Percentiles rank a stretch among this genome's conserved stretches.
Conservation (phyloP, 140 eudicot genomes). For the Stevia rebaudiana region DNA sequence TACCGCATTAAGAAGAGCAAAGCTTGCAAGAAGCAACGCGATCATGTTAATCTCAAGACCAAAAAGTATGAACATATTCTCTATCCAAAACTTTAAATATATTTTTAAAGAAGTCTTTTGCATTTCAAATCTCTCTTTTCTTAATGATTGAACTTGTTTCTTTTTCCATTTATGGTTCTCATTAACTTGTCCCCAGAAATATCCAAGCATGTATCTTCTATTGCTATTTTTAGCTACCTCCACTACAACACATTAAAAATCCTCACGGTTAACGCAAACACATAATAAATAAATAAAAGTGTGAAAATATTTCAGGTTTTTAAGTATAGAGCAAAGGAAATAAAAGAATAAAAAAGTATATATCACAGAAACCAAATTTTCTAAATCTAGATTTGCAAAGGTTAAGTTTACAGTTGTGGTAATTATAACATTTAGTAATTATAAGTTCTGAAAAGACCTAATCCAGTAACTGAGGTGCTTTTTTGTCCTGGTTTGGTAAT, state of each 20-base stretch:
- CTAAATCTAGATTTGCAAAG: background rate
- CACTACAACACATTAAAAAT: conserved; percentile 1
- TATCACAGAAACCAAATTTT: background rate
- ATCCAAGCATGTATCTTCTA: conserved; percentile 55
- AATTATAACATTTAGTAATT: background rate
- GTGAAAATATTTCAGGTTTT: background rate
- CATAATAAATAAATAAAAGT: background rate
- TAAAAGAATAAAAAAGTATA: background rate
- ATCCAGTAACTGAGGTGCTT: background rate
- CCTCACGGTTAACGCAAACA: conserved; percentile 7
- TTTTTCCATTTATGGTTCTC: conserved; percentile 86
- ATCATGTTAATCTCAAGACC: conserved; percentile 98
- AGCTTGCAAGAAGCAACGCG: conserved; percentile 78
- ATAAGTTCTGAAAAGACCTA: background rate
- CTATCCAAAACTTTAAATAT: conserved; percentile 88
- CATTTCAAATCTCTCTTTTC: conserved; percentile 78
- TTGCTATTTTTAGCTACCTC: conserved; percentile 33
- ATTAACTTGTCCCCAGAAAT: conserved; percentile 61
- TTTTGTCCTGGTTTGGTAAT: background rate
- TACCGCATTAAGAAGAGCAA: conserved; percentile 72
- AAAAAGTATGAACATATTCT: conserved; percentile 92
- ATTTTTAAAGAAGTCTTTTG: conserved; percentile 78
- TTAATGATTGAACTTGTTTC: conserved; percentile 53
- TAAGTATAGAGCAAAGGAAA: background rate
- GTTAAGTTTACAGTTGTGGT: background rate